These are phyloP conservation scores for Leucaena leucocephala DNA, from an alignment of 306 rosid genomes.

Conservation along the genomic window DNA sequence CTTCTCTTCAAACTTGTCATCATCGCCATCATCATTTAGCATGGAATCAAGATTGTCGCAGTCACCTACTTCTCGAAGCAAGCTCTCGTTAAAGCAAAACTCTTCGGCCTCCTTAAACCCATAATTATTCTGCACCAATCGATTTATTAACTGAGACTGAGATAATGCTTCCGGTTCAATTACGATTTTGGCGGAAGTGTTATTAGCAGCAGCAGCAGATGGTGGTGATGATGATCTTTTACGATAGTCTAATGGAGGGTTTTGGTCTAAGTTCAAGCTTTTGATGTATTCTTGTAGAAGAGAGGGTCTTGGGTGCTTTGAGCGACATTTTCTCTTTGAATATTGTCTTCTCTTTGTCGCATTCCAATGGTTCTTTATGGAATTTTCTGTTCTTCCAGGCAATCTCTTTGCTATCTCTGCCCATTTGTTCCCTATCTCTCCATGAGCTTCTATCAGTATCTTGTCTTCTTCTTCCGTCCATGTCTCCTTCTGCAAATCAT, in stretches of 20 bases:
- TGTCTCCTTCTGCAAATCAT: slow-evolving; percentile 65
- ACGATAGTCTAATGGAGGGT: slow-evolving; percentile 41
- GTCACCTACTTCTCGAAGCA: slow-evolving; percentile 60
- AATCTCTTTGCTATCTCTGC: slow-evolving; percentile 91
- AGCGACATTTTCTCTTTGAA: slow-evolving; percentile 82
- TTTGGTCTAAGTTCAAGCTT: slow-evolving; percentile 71
- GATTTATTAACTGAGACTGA: no score
- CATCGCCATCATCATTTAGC: no score
- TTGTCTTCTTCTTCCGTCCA: slow-evolving; percentile 94
- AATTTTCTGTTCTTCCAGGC: slow-evolving; percentile 92
- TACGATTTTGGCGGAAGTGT: background rate
- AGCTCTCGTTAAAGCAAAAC: slow-evolving; percentile 59
- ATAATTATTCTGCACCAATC: slow-evolving; percentile 42
- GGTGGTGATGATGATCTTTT: slow-evolving; percentile 34
- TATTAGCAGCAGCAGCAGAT: background rate
- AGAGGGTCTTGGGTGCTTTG: slow-evolving; percentile 71
- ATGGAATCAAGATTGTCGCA: no score
- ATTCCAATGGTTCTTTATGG: slow-evolving; percentile 97
- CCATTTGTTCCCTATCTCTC: slow-evolving; percentile 93
- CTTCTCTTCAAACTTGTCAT: no score
- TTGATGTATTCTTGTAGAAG: slow-evolving; percentile 83
- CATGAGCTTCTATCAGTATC: slow-evolving; percentile 72
- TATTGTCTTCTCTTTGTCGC: slow-evolving; percentile 92
- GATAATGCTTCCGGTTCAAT: background rate
- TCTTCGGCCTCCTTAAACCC: slow-evolving; percentile 57